Conservation (phyloP, 345 rosid species). For the Euphorbia peplus region DNA sequence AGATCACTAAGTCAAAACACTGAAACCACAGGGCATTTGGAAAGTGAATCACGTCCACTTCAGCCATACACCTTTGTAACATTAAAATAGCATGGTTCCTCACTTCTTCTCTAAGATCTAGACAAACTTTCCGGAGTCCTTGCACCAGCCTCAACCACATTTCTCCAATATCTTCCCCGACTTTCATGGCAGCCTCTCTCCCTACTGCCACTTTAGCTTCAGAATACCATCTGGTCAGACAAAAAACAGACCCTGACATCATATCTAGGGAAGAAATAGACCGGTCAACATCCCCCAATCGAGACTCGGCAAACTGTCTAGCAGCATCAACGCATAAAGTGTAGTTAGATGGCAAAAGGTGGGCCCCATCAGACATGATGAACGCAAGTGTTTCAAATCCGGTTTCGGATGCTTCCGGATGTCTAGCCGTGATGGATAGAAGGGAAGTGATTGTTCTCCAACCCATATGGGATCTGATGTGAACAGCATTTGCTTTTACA, state of each 20-base stretch:
- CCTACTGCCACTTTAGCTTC: slow-evolving; percentile 46
- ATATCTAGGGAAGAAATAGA: slow-evolving; percentile 58
- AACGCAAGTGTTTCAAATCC: slow-evolving; percentile 62
- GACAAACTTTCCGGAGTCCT: slow-evolving; percentile 50
- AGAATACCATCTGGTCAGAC: slow-evolving; percentile 64
- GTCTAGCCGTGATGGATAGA: slow-evolving; percentile 63
- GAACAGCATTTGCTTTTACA: slow-evolving; percentile 67
- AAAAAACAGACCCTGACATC: slow-evolving; percentile 62
- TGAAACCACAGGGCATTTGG: slow-evolving; percentile 60
- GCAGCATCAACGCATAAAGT: slow-evolving; percentile 70
- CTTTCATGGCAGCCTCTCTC: slow-evolving; percentile 46
- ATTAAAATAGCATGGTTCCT: slow-evolving; percentile 59
- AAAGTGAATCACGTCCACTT: slow-evolving; percentile 47
- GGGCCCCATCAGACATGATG: slow-evolving; percentile 63
- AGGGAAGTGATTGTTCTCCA: slow-evolving; percentile 71
- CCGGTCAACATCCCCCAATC: slow-evolving; percentile 51
- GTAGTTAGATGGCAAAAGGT: slow-evolving; percentile 59
- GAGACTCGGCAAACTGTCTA: slow-evolving; percentile 74
- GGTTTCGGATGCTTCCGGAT: slow-evolving; percentile 72
- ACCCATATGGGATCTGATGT: slow-evolving; percentile 58
- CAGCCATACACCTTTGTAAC: slow-evolving; percentile 47
- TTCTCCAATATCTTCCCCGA: slow-evolving; percentile 60
- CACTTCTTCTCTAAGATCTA: slow-evolving; percentile 67
- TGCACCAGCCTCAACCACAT: slow-evolving; percentile 75
- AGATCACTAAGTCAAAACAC: slow-evolving; percentile 56